Evolutionary conservation across 1,139 yeast genomes (phyloP).

Genomic region (Yamadazyma pseudoaaseri): DNA sequence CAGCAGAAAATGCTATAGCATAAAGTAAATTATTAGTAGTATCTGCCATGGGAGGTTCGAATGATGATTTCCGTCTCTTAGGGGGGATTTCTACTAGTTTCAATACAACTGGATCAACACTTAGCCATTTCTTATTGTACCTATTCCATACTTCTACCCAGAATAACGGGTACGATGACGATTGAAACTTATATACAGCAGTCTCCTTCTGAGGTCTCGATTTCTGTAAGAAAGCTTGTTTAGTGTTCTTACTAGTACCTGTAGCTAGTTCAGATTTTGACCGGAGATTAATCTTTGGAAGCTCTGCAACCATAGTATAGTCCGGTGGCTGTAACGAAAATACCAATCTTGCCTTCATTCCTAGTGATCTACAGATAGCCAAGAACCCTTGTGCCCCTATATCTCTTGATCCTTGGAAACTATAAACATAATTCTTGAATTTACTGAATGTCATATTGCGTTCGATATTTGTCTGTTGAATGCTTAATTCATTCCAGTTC

Average conservation of each 20-base stretch:
- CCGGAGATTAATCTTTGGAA: constrained; percentile 15
- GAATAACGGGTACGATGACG: constrained; percentile 63
- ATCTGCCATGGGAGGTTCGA: constrained; percentile 76
- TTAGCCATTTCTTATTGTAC: constrained; percentile 70
- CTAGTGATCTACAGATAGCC: constrained; percentile 66
- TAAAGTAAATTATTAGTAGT: constrained; percentile 63
- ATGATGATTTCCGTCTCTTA: constrained; percentile 51
- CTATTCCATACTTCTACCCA: constrained; percentile 97
- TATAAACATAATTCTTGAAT: constrained; percentile 42
- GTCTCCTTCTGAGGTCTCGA: constrained; percentile 7
- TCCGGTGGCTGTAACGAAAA: constrained; percentile 91
- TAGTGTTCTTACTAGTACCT: constrained; percentile 5
- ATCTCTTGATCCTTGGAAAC: constrained; percentile 71
- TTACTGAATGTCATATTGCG: constrained; percentile 22
- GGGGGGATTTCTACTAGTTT: constrained; percentile 66
- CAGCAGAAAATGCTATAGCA: constrained; percentile 71
- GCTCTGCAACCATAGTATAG: constrained; percentile 44
- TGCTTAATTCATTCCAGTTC: constrained; percentile 58
- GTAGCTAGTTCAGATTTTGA: neutral
- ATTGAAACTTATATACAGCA: constrained; percentile 14
- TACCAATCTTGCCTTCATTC: constrained; percentile 70
- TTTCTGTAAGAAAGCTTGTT: constrained; percentile 22
- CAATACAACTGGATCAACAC: constrained; percentile 75
- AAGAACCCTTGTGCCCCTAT: constrained; percentile 87
- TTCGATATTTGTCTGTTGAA: constrained; percentile 21